Base-by-base conservation (phyloP, 2,329 filamentous ascomycete genomes). In the Fusarium papillatum region DNA sequence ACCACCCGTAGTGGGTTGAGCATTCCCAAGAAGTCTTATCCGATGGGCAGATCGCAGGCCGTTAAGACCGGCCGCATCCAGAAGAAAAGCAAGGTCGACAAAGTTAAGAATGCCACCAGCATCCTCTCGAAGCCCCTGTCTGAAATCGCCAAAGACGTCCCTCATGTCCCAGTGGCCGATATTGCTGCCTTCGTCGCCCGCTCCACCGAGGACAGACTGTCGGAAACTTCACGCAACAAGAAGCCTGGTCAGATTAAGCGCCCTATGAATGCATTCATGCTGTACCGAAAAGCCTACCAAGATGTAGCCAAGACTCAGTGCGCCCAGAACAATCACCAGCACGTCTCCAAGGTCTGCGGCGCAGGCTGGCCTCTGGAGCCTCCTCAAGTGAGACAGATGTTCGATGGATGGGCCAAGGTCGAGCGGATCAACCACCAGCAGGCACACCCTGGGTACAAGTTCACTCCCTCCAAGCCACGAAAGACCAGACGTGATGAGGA, bases 211-310 rank as follows among this genome's bases (percentile, higher is more conserved):
- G 88, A 89, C 9, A 91, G 96, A 68, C 88, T 87, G 61, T 85
- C 87, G 66, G 95, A 98, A 82, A 92, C 93, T 13, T 89, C 79
- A 31, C 78, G 91, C 53, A 90, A 91, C 78, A 90, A 92, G 69
- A 95, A 93, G 79, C 87, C 92, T 41, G 94, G 94, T 31, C 95
- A 96, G 82, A 90, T 98, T 77, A 95, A 96, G 80, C 90, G 97
- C 36, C 96, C 97, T 4, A 98, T 98, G 93, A 99, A 99, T 83
- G 96, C 95, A 1, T 99, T 98, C 86, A 98, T 99, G 94, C 88
- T 99, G 63, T 99, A 99, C 83, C 93, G 97, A 50, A 98, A 97
- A 76, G 95, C 95, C 9, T 98, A 95, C 81, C 95, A 97, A 71
- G 94, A 97, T 73, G 90, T 95, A 38, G 95, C 95, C 70, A 98